Evolutionary conservation across 257 asterid species (phyloP).

Genomic region (Forsythia suspensa): DNA sequence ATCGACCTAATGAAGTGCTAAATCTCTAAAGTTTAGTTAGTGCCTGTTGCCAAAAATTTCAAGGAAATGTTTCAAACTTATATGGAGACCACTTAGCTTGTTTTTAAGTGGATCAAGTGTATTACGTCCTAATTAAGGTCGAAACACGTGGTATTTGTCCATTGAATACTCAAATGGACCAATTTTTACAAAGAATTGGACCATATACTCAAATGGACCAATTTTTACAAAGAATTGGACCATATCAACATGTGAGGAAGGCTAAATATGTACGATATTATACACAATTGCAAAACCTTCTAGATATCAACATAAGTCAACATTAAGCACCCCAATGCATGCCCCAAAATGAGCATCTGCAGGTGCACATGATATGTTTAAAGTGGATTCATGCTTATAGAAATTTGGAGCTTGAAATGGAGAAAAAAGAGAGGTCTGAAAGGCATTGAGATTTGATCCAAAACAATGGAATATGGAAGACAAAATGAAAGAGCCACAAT

Average conservation of each 20-base stretch:
- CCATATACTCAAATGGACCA: too few species aligned
- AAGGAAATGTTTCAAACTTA: not conserved
- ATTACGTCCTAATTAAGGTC: too few species aligned
- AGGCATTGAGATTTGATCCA: slow-evolving; percentile 20
- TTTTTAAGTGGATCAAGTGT: not conserved
- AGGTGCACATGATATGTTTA: slow-evolving; percentile 33
- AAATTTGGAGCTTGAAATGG: not conserved
- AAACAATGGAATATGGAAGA: slow-evolving; percentile 27
- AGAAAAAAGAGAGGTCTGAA: not conserved
- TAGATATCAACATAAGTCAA: not conserved
- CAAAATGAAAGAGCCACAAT: slow-evolving; percentile 24
- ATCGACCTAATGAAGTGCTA: not conserved
- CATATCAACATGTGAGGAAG: not conserved
- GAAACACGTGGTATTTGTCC: not conserved
- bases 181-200: not conserved
- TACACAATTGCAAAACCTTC: not conserved
- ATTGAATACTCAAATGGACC: too few species aligned
- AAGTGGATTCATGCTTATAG: not conserved
- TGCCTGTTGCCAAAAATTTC: not conserved
- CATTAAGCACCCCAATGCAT: slow-evolving; percentile 6
- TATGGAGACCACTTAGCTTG: not conserved
- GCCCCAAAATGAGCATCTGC: slow-evolving; percentile 11
- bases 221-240: too few species aligned
- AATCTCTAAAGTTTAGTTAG: not conserved
- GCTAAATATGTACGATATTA: too few species aligned